Evolutionary conservation across 176 grass and related monocot species (phyloP), one percentile per base, ranked within the genome.

Genomic region (Oryza officinalis): DNA sequence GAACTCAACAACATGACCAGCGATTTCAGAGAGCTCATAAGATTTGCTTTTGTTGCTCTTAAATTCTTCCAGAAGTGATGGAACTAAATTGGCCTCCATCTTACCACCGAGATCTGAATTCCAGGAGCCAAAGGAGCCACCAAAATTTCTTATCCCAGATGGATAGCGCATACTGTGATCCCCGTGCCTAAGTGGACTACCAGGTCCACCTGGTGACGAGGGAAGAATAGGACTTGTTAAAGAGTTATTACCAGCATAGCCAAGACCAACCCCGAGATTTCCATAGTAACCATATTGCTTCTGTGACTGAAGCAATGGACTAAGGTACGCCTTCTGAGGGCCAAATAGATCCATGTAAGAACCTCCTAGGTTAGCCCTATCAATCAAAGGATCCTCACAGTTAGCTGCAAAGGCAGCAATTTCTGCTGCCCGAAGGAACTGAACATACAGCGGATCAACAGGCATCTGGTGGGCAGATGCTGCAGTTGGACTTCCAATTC

Each of bases 21-120:
- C 85, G 69, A 97, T 94, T 72, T 97, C 94, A 64, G 92, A 90
- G 67, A 97, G 92, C 38, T 94, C 94, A 41, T 94, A 92, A 13
- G 87, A 90, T 88, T 89, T 92, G 49, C 92, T 92, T 82, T 90
- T 97, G 64, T 97, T 97, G 94, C 87, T 97, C 73, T 97, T 97
- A 60, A 97, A 94, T 72, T 97, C 92, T 32, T 97, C 94, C 40
- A 97, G 80, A 78, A 97, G 87, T 0, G 92, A 92, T 13, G 87
- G 87, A 81, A 89, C 83, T 80, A 82, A 79, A 84, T 87, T 84
- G 35, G 66, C 65, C 13, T 90, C 81, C 85, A 91, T 86, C 67
- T 81, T 88, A 2, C 84, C 77, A 76, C 71, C 75, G 65, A 82
- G 13, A 26, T 87, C 91, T 17, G 91, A 81, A 70, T 71, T 84